A percentile compares a stretch with the other conserved stretches of the same genome.
phyloP scores from a whole-genome alignment of 495 filamentous ascomycete species.

The Arthonia radiata region DNA sequence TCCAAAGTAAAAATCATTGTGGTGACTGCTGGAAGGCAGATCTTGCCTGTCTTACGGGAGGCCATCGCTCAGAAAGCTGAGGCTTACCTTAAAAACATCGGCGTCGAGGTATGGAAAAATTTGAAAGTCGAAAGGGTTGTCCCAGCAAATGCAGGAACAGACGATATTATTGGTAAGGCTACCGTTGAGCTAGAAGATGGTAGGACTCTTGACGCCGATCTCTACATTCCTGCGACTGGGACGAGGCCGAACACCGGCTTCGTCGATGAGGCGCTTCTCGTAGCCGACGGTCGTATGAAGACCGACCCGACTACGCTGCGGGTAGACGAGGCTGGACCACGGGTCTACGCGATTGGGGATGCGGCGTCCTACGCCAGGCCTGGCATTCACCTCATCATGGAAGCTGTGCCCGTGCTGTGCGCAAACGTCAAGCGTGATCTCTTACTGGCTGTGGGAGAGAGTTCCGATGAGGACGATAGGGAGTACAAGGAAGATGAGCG shows the following conservation, averaged over 20 bases:
- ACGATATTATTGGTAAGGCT: conserved; percentile 12
- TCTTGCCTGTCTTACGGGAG: conserved; percentile 20
- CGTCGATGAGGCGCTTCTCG: conserved; percentile 18
- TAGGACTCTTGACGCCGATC: conserved; percentile 15
- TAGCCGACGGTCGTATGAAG: conserved; percentile 24
- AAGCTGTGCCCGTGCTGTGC: conserved; percentile 16
- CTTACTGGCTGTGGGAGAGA: too few species aligned
- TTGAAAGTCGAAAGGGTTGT: conserved; percentile 6
- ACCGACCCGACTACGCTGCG: conserved; percentile 23
- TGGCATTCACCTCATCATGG: conserved; percentile 17
- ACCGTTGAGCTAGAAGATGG: conserved; percentile 13
- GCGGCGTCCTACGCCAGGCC: conserved; percentile 10
- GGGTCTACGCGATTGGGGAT: conserved; percentile 25
- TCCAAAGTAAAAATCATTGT: conserved; percentile 21
- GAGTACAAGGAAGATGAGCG: conserved; percentile 17
- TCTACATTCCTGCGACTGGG: conserved; percentile 25
- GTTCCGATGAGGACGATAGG: too few species aligned
- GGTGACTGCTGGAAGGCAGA: conserved; percentile 15
- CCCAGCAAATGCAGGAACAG: too few species aligned
- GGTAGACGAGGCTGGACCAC: conserved; percentile 21
- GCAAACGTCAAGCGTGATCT: conserved; percentile 22
- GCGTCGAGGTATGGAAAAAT: conserved; percentile 20
- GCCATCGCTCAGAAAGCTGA: conserved; percentile 17
- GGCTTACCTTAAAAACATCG: conserved; percentile 17
- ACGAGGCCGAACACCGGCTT: conserved; percentile 21